A percentile compares a stretch with the other conserved stretches of the same genome.
These are phyloP conservation scores for Lasiodiplodia hormozganensis DNA, from an alignment of 2,329 filamentous ascomycete species.

Conservation along the genomic window DNA sequence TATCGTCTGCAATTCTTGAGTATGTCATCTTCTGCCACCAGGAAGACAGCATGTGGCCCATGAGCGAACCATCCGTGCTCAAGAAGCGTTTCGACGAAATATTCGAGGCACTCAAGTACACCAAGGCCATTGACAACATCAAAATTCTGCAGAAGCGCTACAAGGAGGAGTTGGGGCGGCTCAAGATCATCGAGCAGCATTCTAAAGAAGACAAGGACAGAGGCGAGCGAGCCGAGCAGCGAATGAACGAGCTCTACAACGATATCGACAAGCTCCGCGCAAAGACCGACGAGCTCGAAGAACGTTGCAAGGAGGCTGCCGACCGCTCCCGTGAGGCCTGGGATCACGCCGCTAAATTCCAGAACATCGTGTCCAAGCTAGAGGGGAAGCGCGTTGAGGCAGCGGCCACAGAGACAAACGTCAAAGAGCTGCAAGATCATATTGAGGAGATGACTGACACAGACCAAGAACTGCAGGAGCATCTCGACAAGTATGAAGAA, in stretches of 20 bases:
- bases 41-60: slow-evolving; percentile 95
- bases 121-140: slow-evolving; percentile 95
- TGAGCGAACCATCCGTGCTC: slow-evolving; percentile 83
- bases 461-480: slow-evolving; percentile 75
- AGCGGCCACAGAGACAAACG: slow-evolving; percentile 71
- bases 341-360: slow-evolving; percentile 75
- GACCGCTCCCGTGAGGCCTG: slow-evolving; percentile 70
- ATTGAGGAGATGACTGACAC: slow-evolving; percentile 80
- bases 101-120: slow-evolving; percentile 96
- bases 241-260: slow-evolving; percentile 66
- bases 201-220: slow-evolving; percentile 85
- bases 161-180: slow-evolving; percentile 73
- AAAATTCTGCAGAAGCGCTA: slow-evolving; percentile 85
- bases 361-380: slow-evolving; percentile 76
- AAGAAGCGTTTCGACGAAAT: slow-evolving; percentile 98
- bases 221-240: slow-evolving; percentile 66
- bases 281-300: slow-evolving; percentile 40
- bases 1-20: slow-evolving; percentile 88
- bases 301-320: slow-evolving; percentile 43
- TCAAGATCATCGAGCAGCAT: slow-evolving; percentile 77
- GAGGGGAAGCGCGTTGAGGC: slow-evolving; percentile 78
- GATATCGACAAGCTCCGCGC: slow-evolving; percentile 64
- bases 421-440: slow-evolving; percentile 72
- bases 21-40: slow-evolving; percentile 99
- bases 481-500: slow-evolving; percentile 79